Percentiles rank a stretch among this genome's conserved stretches.
Evolutionary conservation across 208 protist genomes (phyloP).

Genomic region (Herpetomonas tarakana): DNA sequence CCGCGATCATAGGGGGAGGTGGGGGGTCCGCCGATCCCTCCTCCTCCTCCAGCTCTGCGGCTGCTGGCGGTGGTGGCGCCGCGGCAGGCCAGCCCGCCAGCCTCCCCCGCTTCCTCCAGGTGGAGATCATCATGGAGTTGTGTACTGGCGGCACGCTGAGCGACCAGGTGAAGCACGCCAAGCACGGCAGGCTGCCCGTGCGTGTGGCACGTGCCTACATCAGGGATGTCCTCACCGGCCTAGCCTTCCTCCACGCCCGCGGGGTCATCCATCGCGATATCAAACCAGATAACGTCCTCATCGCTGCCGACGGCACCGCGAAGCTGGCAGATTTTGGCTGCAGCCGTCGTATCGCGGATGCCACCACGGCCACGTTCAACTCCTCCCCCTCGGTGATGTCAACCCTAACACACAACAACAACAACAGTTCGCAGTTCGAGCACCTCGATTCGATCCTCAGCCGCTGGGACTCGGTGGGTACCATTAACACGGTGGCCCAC

Average conservation of each 20-base stretch:
- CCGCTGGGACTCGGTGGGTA: conserved; percentile 28
- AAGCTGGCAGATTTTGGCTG: conserved; percentile 95
- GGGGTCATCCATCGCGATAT: conserved; percentile 86
- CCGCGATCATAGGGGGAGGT: not conserved
- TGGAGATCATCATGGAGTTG: conserved; percentile 88
- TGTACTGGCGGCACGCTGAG: conserved; percentile 65
- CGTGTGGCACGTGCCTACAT: conserved; percentile 45
- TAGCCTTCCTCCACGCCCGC: conserved; percentile 75
- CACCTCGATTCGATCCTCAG: conserved; percentile 12
- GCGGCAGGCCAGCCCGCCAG: not conserved
- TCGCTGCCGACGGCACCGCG: conserved; percentile 64
- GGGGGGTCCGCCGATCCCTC: not conserved
- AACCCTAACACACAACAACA: conserved; percentile 9
- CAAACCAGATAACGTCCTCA: conserved; percentile 88
- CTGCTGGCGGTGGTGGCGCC: conserved; percentile 1
- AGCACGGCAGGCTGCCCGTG: conserved; percentile 48
- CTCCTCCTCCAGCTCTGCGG: no score
- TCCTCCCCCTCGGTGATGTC: conserved; percentile 5
- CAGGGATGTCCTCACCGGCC: conserved; percentile 72
- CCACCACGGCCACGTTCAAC: conserved; percentile 16
- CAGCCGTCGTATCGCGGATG: conserved; percentile 74
- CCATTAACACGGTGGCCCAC: conserved; percentile 34
- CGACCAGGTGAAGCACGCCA: conserved; percentile 39
- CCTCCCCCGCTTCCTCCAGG: conserved; percentile 23
- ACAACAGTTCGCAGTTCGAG: not conserved